Evolutionary conservation across 495 filamentous ascomycete species (phyloP).

Genomic region (Patellaria atrata): DNA sequence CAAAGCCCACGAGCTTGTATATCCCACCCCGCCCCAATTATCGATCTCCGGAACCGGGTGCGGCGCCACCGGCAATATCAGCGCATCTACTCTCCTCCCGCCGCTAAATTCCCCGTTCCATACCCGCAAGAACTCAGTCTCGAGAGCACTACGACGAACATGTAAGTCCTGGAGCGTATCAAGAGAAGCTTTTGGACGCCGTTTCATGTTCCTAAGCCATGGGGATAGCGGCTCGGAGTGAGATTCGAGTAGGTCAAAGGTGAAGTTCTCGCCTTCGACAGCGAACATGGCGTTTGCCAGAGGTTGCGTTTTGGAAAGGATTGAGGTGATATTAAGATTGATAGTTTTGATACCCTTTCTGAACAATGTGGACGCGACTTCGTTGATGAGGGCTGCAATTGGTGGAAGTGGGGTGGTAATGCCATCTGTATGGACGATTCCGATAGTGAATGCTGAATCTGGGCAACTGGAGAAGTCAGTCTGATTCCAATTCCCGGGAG

Average conservation of each 20-base stretch:
- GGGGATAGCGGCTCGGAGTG: conserved; percentile 43
- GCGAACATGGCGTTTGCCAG: conserved; percentile 43
- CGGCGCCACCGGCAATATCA: conserved; percentile 28
- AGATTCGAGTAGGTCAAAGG: conserved; percentile 39
- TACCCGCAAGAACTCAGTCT: conserved; percentile 40
- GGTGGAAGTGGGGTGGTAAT: conserved; percentile 45
- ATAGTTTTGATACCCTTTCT: conserved; percentile 35
- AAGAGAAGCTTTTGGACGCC: conserved; percentile 29
- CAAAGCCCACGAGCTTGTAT: conserved; percentile 45
- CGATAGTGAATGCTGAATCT: conserved; percentile 30
- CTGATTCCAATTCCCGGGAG: conserved; percentile 20
- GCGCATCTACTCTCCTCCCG: conserved; percentile 21
- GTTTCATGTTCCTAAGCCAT: conserved; percentile 39
- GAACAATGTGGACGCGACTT: conserved; percentile 33
- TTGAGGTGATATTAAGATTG: conserved; percentile 35
- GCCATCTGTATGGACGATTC: conserved; percentile 43
- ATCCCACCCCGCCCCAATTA: conserved; percentile 45
- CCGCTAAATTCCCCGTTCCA: conserved; percentile 31
- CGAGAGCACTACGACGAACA: conserved; percentile 33
- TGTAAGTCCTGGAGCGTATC: conserved; percentile 36
- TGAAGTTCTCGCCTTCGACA: conserved; percentile 37
- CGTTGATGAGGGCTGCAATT: conserved; percentile 36
- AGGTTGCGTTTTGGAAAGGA: conserved; percentile 37
- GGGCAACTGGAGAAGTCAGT: conserved; percentile 3
- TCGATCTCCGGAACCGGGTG: conserved; percentile 46